Evolutionary conservation across 208 protist genomes (phyloP), one percentile per base, ranked within the genome.

Genomic region (Trypanosoma boissoni): DNA sequence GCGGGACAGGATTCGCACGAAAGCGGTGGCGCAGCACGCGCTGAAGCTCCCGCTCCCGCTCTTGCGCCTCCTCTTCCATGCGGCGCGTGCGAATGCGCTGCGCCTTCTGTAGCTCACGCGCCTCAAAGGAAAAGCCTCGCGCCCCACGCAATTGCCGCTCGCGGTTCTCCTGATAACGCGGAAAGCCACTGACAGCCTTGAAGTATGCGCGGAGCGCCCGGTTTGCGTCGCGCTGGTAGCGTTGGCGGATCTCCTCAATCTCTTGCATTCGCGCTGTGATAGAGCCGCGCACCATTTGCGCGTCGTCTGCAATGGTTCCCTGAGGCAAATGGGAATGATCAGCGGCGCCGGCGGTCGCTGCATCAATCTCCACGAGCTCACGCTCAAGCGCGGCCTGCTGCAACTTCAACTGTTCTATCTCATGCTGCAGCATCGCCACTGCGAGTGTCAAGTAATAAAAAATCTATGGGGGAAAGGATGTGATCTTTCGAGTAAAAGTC

Each of bases 51-150:
- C 55, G 37, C 50, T 88, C 77, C 12, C 64, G 68, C 20, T 74
- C 28, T 2, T 27, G 68, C 14, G 54, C 62, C 14, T 86, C 80
- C 31, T 52, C 54, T 60, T 80, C 71, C 14, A 60, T 57, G 16
- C 83, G 76, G 23, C 55, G 63, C 27, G 77, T 73, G 36, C 65
- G 63, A 18, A 82, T 89, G 26, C 80, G 58, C 56, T 52, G 64
- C 3, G 74, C 48, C 54, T 64, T 46, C 28, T 72, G 53, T 43
- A 81, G 44, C 54, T 91, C 85, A 1, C 85, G 82, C 7, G 60
- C 31, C 49, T 84, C 72, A 54, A 95, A 95, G 18, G 72, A 68
- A 50, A 92, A 92, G 2, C 80, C 72, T 43, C 71, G 66, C n/a
- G 69, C 69, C 6, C 45, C 43, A 24, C 58, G 43, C 29, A 86